phyloP scores from a whole-genome alignment of 2,329 filamentous ascomycete species.

The Colletotrichum sp. region DNA sequence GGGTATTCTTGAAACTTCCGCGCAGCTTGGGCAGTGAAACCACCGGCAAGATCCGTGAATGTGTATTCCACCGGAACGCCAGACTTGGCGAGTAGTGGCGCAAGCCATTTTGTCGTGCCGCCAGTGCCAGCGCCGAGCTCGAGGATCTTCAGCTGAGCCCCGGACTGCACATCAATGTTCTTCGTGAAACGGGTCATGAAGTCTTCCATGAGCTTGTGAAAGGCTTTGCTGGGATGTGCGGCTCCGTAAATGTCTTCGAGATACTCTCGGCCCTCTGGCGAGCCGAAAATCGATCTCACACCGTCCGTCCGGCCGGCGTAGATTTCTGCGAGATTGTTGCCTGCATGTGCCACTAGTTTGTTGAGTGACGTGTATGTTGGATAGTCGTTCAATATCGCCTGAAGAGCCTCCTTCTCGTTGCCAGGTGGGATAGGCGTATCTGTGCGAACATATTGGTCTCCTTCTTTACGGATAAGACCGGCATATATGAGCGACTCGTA shows the following conservation, averaged over 20 bases:
- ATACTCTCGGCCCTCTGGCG: neutral
- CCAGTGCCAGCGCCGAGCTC: conserved; percentile 4
- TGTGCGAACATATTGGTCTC: neutral
- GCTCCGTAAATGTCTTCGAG: conserved; percentile 7
- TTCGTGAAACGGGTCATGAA: neutral
- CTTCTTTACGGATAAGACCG: neutral
- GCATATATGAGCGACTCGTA: neutral
- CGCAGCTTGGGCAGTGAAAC: conserved; percentile 32
- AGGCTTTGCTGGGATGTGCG: conserved; percentile 5
- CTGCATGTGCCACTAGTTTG: neutral
- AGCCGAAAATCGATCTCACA: neutral
- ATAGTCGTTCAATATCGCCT: neutral
- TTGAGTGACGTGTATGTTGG: neutral
- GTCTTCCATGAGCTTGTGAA: conserved; percentile 7
- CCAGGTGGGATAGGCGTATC: neutral
- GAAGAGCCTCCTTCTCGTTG: neutral
- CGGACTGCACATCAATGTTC: neutral
- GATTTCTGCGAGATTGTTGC: neutral
- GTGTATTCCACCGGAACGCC: conserved; percentile 38
- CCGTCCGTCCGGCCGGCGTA: neutral
- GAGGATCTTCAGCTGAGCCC: neutral
- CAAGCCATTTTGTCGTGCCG: conserved; percentile 1
- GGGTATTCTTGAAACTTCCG: conserved; percentile 21
- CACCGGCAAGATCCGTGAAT: conserved; percentile 42
- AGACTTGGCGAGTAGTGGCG: conserved; percentile 29